Base-by-base conservation (phyloP, 2,329 filamentous ascomycete genomes). In the Xylariales sp. region DNA sequence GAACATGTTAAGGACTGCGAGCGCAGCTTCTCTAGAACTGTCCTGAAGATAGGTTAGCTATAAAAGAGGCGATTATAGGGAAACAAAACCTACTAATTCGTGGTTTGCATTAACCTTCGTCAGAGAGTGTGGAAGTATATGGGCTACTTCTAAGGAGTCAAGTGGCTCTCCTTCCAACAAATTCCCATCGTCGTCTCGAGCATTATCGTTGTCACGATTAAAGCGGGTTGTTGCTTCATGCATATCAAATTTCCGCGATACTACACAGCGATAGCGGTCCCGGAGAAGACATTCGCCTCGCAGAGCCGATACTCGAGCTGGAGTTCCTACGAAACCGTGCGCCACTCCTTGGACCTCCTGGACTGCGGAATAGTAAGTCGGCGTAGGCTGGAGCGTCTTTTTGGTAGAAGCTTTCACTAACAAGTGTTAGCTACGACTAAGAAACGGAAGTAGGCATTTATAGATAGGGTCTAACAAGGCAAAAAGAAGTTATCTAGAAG, bases 1-100 rank as follows among this genome's bases (percentile, higher is more conserved):
- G 64, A 83, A 82, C 79, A 83, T 83, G 43, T 82, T 80, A 4
- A 83, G 76, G 50, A 83, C 78, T 34, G 74, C 72, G 14, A 83
- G 72, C 1, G 78, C 77, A 0, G 76, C 74, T 73, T 77, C 61
- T 68, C 78, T 77, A 18, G 75, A 73, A 72, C n/a, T 28, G 28
- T 39, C 36, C 50, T 55, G 18, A 55, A 16, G 43, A 32, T n/a
- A 45, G 53, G 52, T 66, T 59, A 52, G 58, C 46, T 46, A 62
- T 39, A 55, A 54, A 48, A 55, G 50, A 62, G 48, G 7, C 28
- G 23, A 45, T 53, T 54, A 9, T 16, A 62, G 30, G 58, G 46
- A 16, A 60, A 60, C 46, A 41, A 53, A 18, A 32, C 36, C 52
- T 52, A 54, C 50, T 30, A 62, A 61, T 61, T 62, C 28, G 46